Evolutionary conservation across 352 stramenopile genomes (phyloP), one percentile per base, ranked within the genome.

Genomic region (Phytophthora colocasiae): DNA sequence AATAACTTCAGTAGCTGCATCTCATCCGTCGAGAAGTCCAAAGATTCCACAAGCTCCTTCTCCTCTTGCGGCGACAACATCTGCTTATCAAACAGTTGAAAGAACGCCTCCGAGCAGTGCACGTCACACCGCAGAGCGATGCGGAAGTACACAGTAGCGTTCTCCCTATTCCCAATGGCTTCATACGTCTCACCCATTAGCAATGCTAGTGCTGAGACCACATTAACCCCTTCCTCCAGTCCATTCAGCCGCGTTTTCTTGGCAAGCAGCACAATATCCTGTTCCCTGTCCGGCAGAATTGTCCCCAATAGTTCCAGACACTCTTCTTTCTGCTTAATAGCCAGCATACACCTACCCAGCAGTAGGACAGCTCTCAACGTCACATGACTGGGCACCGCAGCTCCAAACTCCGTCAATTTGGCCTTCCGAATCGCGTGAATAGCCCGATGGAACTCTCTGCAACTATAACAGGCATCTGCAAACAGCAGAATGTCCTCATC

Each of bases 171-270:
- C 3, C 91, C 90, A 19, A 95, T 65, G 1, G 83, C 81, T 60
- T 96, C 89, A 52, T 87, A 96, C 5, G 90, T 89, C 59, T 95
- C 83, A 15, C 87, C 90, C 71, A 95, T 86, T 8, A 97, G 73
- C 49, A 95, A 71, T 32, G 84, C 87, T 14, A 96, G 60, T 22
- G 88, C 92, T 22, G 88, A 72, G 22, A 96, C 85, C 14, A 97
- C 66, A 56, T 95, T 94, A 51, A 97, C 77, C 0, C 78, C 77
- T 3, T 75, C 54, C 3, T 34, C 38, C 27, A 73, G 40, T 12
- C 60, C 58, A 10, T 73, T 14, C 63, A 45, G 36, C 58, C n/a
- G 69, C 59, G 45, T 76, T 46, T 76, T 76, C 57, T 73, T 76
- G 1, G 83, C 74, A 8, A 95, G 68, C 22, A 72, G 56, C 19